Base-by-base conservation (phyloP, 2,329 filamentous ascomycete species). In the Colletotrichum tropicale region DNA sequence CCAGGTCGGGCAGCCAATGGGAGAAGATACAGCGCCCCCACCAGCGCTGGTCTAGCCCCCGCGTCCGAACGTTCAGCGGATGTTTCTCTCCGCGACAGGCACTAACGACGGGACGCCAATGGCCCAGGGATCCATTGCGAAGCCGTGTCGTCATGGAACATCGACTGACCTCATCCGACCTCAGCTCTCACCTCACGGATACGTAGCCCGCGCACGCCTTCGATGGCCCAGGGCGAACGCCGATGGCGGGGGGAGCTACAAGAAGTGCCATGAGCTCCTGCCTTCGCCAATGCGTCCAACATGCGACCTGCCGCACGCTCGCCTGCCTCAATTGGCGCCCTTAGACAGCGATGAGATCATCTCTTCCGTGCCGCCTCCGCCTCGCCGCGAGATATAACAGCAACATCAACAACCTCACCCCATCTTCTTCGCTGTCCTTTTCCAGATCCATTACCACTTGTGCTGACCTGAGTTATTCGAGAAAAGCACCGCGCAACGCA, bases 101-200 rank as follows among this genome's bases (percentile, higher is more conserved):
- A 26, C 64, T 15, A 12, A 28, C 28, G 10, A 34, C 34, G 34
- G 34, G 34, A 36, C 3, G 58, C 18, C 26, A 34, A 12, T 30
- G 26, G 18, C 58, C 34, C 18, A 34, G 58, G 52, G 66, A 38
- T 48, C 43, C 43, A 62, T 62, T 62, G 69, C 62, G 21, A 34
- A 62, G 43, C 34, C 15, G 73, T 75, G 73, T 73, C 73, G 73
- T 75, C 73, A 75, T 75, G 70, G 64, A 67, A 38, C 24, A 64
- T 38, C 52, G 65, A 75, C 74, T 76, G 74, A 76, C 74, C 74
- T 75, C 74, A 76, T 76, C 16, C 73, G 60, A 34, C 32, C 26
- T 34, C 43, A 28, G 24, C 30, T 12, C 48, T 65, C 64, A 67
- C 68, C 62, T 62, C 56, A 58, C 30, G 10, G 32, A 30, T 62